Percentiles rank a stretch among this genome's conserved stretches.
These are phyloP conservation scores for Pichia thaimueangensis DNA, from an alignment of 805 yeast genomes.

Conservation along the genomic window DNA sequence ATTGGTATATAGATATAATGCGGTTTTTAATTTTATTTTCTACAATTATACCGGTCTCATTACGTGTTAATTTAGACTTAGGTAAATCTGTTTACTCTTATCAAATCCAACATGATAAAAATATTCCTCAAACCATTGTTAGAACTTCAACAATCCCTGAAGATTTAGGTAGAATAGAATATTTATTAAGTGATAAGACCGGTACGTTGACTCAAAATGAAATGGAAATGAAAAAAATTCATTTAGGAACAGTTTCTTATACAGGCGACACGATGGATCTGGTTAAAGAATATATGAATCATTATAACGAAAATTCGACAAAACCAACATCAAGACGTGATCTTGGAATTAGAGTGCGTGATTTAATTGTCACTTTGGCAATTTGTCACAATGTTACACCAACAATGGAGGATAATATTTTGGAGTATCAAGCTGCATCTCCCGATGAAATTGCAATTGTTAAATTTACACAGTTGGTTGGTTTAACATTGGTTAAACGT, in stretches of 20 bases:
- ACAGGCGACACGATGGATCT: slow-evolving; percentile 90
- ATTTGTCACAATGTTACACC: slow-evolving; percentile 98
- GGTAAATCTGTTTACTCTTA: slow-evolving; percentile 95
- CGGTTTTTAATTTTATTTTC: slow-evolving; percentile 87
- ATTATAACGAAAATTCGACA: slow-evolving; percentile 26
- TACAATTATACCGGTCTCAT: slow-evolving; percentile 91
- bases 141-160: slow-evolving; percentile 98
- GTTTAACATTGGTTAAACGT: slow-evolving; percentile 70
- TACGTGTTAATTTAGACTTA: slow-evolving; percentile 88
- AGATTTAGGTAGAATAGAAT: slow-evolving; percentile 93
- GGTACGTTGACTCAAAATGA: slow-evolving; percentile 98
- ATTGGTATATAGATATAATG: slow-evolving; percentile 89
- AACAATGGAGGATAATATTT: slow-evolving; percentile 61
- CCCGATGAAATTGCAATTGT: slow-evolving; percentile 99
- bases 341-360: slow-evolving; percentile 68
- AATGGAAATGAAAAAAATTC: slow-evolving; percentile 92
- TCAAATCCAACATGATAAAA: slow-evolving; percentile 82
- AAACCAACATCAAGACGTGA: slow-evolving; percentile 49
- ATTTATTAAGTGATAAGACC: slow-evolving; percentile 86
- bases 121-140: slow-evolving; percentile 83
- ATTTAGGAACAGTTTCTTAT: slow-evolving; percentile 87
- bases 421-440: slow-evolving; percentile 93
- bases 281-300: slow-evolving; percentile 58
- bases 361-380: slow-evolving; percentile 74
- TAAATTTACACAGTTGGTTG: slow-evolving; percentile 80